Base-by-base conservation (phyloP, 495 filamentous ascomycete genomes). In the Staphylotrichum longicolle region DNA sequence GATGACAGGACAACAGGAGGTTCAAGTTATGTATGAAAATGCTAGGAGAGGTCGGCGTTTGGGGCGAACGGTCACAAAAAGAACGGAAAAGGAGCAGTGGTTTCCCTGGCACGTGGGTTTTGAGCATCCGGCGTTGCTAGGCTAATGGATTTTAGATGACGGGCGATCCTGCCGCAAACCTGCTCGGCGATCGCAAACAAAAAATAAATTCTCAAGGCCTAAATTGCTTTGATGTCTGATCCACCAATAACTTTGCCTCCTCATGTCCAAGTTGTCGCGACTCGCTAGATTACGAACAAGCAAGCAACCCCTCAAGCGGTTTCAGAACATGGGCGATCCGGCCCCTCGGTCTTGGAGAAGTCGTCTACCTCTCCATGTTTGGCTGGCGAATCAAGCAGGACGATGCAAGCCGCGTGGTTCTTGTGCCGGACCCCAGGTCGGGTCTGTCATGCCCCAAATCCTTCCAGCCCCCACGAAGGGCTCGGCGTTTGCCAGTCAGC, bases 41-140 rank as follows among this genome's bases (percentile, higher is more conserved):
- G 12, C 41, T 37, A 50, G 50, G 27, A 56, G 37, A 41, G 56
- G 45, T 46, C 34, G 59, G 59, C 59, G 61, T 63, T 61, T 42
- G 5, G 52, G 61, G 34, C 6, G 14, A 44, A 20, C 14, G 30
- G 47, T 54, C 15, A 46, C 6, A 39, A 53, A 39, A 37, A 32
- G 14, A 53, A 53, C 8, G 52, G 52, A 54, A 47, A 40, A 42
- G 44, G 58, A 40, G 14, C 47, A 52, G 40, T 41, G 8, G 47
- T 3, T 33, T 47, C 45, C 33, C 58, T 37, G 15, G 33, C 32
- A 49, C 39, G 41, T 54, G n/a, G 58, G 8, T 2, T 56, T 48
- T 44, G 2, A 49, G 51, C 11, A 40, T 53, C 34, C 32, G 51
- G 63, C 30, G 50, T 54, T 58, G 58, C 55, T 67, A 62, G 63